Percentiles rank a stretch among this genome's conserved stretches.
Evolutionary conservation across 306 rosid genomes (phyloP).

Genomic region (Prunus fruticosa): DNA sequence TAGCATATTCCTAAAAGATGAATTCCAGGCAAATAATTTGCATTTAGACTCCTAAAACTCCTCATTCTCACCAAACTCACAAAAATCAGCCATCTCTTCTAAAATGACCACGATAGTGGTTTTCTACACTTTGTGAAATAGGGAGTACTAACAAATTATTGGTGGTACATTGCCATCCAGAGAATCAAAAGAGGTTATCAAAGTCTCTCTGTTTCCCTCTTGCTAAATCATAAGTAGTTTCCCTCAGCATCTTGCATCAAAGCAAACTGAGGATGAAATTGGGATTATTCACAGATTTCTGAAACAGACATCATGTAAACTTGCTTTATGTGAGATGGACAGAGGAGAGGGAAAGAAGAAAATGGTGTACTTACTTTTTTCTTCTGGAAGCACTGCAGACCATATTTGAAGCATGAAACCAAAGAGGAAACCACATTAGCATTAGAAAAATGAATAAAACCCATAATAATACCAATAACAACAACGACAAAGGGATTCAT

Average conservation of each 20-base stretch:
- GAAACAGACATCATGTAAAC: background rate
- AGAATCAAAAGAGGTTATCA: background rate
- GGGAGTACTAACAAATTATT: background rate
- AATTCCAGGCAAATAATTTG: background rate
- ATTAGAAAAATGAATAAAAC: conserved; percentile 12
- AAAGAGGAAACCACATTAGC: conserved; percentile 32
- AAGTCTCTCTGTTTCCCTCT: background rate
- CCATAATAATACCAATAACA: background rate
- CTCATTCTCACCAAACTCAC: background rate
- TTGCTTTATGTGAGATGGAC: background rate
- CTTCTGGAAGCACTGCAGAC: conserved; percentile 73
- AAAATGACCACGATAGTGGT: background rate
- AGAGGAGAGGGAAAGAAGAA: conserved; percentile 6
- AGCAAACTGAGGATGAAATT: background rate
- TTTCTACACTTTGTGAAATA: background rate
- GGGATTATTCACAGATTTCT: background rate
- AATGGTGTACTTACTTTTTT: conserved; percentile 66
- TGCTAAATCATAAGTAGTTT: background rate
- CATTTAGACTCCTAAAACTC: background rate
- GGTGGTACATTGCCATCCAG: background rate
- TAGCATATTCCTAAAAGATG: background rate
- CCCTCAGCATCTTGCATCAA: background rate
- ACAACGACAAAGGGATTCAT: background rate
- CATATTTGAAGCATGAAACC: conserved; percentile 47
- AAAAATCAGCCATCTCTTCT: background rate